These are phyloP conservation scores for Kregervanrija pseudodelftensis DNA, from an alignment of 805 yeast genomes.

Conservation along the genomic window DNA sequence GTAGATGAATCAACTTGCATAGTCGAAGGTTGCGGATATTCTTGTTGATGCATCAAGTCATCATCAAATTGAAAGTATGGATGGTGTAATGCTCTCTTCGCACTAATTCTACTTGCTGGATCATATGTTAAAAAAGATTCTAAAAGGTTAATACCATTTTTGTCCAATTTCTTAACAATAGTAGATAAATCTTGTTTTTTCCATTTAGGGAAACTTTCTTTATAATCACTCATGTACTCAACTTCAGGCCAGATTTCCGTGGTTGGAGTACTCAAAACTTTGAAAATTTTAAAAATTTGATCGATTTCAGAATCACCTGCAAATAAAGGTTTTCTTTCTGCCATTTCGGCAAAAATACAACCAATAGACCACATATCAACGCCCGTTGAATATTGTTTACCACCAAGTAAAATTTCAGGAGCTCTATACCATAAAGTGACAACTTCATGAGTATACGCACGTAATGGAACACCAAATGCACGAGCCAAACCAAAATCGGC, in stretches of 20 bases:
- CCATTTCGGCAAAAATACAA: conserved; percentile 97
- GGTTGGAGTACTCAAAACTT: conserved; percentile 89
- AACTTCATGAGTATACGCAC: conserved; percentile 96
- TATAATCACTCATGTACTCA: conserved; percentile 82
- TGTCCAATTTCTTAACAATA: conserved; percentile 72
- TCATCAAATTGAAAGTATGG: conserved; percentile 69
- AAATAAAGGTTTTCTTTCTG: conserved; percentile 87
- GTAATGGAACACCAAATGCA: conserved; percentile 94
- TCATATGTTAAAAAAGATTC: conserved; percentile 79
- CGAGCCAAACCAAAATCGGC: conserved; percentile 95
- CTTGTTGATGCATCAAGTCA: conserved; percentile 18
- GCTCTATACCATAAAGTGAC: conserved; percentile 97
- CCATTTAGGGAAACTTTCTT: conserved; percentile 92
- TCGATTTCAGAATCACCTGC: conserved; percentile 98
- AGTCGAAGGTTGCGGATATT: conserved; percentile 28
- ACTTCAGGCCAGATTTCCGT: conserved; percentile 96
- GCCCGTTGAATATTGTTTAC: conserved; percentile 95
- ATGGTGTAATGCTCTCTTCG: conserved; percentile 85
- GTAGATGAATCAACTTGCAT: conserved; percentile 31
- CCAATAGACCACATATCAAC: conserved; percentile 99
- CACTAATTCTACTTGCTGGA: conserved; percentile 89
- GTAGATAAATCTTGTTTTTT: conserved; percentile 60
- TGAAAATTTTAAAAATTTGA: conserved; percentile 88
- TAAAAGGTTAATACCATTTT: conserved; percentile 77
- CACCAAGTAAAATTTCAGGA: conserved; percentile 92